Base-by-base conservation (phyloP, 2,329 filamentous ascomycete genomes). In the Camillea tinctor region DNA sequence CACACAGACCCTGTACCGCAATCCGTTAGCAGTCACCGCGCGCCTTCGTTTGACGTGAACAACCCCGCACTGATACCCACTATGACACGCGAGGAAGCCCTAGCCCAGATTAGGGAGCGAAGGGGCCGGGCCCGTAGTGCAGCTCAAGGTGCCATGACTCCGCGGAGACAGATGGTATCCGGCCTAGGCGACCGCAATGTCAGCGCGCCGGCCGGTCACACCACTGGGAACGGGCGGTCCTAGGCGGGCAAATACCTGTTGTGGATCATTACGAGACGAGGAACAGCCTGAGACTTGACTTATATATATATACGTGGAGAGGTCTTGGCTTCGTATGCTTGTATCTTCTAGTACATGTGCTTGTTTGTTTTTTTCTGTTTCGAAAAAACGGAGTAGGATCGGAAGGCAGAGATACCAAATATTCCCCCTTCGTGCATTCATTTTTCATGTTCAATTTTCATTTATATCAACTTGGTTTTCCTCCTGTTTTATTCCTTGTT, bases 101-200 rank as follows among this genome's bases (percentile, higher is more conserved):
- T 94, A 17, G 88, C 88, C 58, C 86, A 88, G 72, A 93, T 94
- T 66, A 83, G 87, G 56, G 88, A 91, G 75, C 81, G 91, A 24
- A 79, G 91, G 56, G 89, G 89, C 6, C 80, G 91, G 52, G 89
- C 90, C 59, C 82, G 86, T 66, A 91, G 88, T 72, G 84, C 89
- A 59, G 86, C 87, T 4, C 81, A 86, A 56, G 86, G 85, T 2
- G 82, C 85, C 5, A 77, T 82, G 61, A 89, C 88, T 49, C 86
- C 86, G 9, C 78, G 80, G 62, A 86, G 83, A 74, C 81, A 83
- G 72, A 84, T 84, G 80, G 72, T 85, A 48, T 77, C 81, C 62
- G 84, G 80, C 23, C 75, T 74, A 21, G 72, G 67, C 52, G 74
- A 74, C 58, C 75, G 80, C 68, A 78, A 83, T 50, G 75, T 80